phyloP scores from a whole-genome alignment of 352 stramenopile genomes.

The Globisporangium recalcitrans region DNA sequence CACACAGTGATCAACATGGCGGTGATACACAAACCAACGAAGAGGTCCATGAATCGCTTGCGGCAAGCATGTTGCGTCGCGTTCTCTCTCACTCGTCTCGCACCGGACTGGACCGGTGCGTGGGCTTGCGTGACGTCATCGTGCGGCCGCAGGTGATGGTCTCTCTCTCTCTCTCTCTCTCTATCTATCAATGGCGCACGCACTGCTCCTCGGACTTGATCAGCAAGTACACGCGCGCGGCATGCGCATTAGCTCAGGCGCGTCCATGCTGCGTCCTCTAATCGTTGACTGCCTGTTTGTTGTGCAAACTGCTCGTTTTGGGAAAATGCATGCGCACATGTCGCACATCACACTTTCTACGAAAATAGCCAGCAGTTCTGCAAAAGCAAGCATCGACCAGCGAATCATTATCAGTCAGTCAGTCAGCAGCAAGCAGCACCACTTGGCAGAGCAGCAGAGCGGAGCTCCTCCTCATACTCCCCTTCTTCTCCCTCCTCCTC shows the following conservation, averaged over 20 bases:
- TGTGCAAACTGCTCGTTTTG: no score
- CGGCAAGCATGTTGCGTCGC: not conserved
- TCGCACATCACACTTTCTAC: not conserved
- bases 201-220: not conserved
- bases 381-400: not conserved
- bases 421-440: not conserved
- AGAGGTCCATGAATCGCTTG: no score
- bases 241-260: not conserved
- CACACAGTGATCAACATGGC: not conserved
- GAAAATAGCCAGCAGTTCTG: not conserved
- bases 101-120: conserved; percentile 9
- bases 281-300: not conserved
- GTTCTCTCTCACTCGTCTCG: not conserved
- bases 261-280: not conserved
- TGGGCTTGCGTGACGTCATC: conserved; percentile 12
- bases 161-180: not conserved
- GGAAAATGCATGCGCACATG: no score
- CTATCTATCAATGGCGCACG: not conserved
- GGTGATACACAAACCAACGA: not conserved
- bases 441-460: not conserved
- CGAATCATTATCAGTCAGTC: not conserved
- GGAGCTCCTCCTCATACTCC: not conserved
- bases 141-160: not conserved
- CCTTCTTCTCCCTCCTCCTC: not conserved
- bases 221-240: not conserved